A percentile compares a stretch with the other conserved stretches of the same genome.
These are phyloP conservation scores for Buxus sempervirens DNA, from an alignment of 164 flowering plant genomes.

Conservation along the genomic window DNA sequence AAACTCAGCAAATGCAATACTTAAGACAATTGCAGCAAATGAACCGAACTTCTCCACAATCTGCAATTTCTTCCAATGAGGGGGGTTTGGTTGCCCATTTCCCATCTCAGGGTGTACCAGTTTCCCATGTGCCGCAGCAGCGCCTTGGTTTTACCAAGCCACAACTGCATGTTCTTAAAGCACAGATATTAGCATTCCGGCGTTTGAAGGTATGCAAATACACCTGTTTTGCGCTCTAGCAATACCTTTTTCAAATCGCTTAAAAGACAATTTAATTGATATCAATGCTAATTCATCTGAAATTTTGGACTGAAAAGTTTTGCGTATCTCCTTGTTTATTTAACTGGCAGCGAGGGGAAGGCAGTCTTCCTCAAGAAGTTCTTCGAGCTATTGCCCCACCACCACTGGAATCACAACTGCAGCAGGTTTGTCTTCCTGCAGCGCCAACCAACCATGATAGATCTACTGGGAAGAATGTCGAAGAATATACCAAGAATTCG, in stretches of 20 bases:
- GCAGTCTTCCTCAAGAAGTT: constrained; percentile 82
- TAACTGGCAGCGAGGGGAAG: constrained; percentile 79
- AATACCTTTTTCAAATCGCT: background rate
- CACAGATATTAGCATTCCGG: constrained; percentile 93
- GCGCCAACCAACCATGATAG: constrained; percentile 45
- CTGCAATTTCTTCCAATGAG: constrained; percentile 43
- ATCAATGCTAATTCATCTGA: no score
- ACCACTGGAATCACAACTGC: constrained; percentile 68
- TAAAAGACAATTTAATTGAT: background rate
- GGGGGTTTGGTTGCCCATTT: constrained; percentile 29
- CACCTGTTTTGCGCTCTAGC: background rate
- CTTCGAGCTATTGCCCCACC: constrained; percentile 88
- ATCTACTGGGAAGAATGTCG: constrained; percentile 44
- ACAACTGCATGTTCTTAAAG: constrained; percentile 96
- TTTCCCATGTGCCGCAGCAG: constrained; percentile 39
- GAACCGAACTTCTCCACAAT: constrained; percentile 51
- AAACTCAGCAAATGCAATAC: constrained; percentile 53
- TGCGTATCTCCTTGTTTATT: constrained; percentile 12
- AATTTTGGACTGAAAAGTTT: background rate
- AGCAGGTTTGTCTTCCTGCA: constrained; percentile 44
- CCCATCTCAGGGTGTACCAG: constrained; percentile 44
- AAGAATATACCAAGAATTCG: constrained; percentile 39
- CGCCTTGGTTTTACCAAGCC: constrained; percentile 81
- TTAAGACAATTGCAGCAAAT: constrained; percentile 46
- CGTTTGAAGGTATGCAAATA: constrained; percentile 70